Conservation (phyloP, 768 basidiomycete species). For the Terana coerulea region DNA sequence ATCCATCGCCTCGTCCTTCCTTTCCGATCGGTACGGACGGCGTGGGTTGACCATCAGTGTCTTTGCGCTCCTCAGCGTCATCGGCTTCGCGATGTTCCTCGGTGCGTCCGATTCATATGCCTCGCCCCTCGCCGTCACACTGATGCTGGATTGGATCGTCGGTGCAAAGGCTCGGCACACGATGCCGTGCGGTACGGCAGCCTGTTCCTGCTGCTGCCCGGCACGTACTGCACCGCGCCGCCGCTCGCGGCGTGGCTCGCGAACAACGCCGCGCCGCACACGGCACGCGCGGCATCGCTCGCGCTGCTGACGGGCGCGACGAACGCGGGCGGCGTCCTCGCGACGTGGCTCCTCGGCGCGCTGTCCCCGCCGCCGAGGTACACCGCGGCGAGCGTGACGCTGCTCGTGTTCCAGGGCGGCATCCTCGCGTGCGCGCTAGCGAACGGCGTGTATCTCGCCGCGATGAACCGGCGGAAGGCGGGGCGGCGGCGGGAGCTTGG, state of each 20-base stretch:
- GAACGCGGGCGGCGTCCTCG: slow-evolving; percentile 57
- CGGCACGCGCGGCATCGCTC: slow-evolving; percentile 53
- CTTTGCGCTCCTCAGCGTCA: slow-evolving; percentile 37
- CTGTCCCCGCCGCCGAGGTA: slow-evolving; percentile 49
- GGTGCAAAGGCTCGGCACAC: not conserved
- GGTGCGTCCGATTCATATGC: slow-evolving; percentile 30
- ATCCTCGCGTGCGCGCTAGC: slow-evolving; percentile 21
- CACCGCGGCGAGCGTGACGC: slow-evolving; percentile 39
- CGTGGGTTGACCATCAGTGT: slow-evolving; percentile 47
- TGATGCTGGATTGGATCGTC: not conserved
- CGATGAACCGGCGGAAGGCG: not conserved
- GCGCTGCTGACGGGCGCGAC: slow-evolving; percentile 56
- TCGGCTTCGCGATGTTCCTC: slow-evolving; percentile 56
- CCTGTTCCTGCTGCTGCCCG: slow-evolving; percentile 51
- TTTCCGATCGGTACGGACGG: slow-evolving; percentile 50
- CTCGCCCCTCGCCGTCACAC: not conserved
- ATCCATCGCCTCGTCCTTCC: slow-evolving; percentile 38
- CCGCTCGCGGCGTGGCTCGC: slow-evolving; percentile 55
- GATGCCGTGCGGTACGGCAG: slow-evolving; percentile 41
- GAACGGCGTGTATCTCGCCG: not conserved
- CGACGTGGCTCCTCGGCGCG: slow-evolving; percentile 54
- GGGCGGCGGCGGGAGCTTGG: not conserved
- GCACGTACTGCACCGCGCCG: slow-evolving; percentile 51
- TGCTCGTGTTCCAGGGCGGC: slow-evolving; percentile 33
- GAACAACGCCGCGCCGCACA: slow-evolving; percentile 48